A percentile compares a stretch with the other conserved stretches of the same genome.
phyloP scores from a whole-genome alignment of 768 basidiomycete genomes.

The Cystofilobasidium bisporidii region DNA sequence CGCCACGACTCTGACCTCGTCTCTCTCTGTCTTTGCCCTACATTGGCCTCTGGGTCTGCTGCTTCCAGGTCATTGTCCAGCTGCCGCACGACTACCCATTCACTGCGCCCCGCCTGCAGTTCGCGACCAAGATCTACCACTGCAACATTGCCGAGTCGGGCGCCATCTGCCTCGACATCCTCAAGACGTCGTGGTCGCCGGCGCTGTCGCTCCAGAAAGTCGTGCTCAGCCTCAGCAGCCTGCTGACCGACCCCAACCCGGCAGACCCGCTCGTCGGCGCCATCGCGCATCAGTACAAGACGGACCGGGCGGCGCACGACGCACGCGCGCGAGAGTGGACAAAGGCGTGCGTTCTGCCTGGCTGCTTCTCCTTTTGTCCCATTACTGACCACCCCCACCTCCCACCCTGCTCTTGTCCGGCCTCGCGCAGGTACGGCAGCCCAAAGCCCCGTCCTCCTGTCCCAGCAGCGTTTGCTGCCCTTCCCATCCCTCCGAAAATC shows the following conservation, averaged over 20 bases:
- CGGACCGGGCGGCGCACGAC: conserved; percentile 63
- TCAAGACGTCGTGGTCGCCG: conserved; percentile 90
- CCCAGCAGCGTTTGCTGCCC: background rate
- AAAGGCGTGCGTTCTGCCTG: conserved; percentile 53
- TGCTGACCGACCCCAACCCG: conserved; percentile 89
- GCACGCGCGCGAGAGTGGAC: conserved; percentile 70
- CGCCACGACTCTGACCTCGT: no score
- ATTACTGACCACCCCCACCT: background rate
- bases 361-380: background rate
- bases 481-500: background rate
- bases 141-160: conserved; percentile 28
- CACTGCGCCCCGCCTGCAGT: conserved; percentile 28
- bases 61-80: conserved; percentile 49
- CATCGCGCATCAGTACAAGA: conserved; percentile 60
- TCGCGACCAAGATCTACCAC: conserved; percentile 26
- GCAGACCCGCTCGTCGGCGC: conserved; percentile 48
- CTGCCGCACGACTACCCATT: conserved; percentile 64
- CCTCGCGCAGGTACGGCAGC: background rate
- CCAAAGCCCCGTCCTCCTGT: background rate
- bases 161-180: conserved; percentile 75
- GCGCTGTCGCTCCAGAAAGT: conserved; percentile 90
- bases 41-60: background rate
- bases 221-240: conserved; percentile 81
- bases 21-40: no score
- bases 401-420: background rate